Base-by-base conservation (phyloP, 2,329 filamentous ascomycete genomes). In the Penicillium italicum region DNA sequence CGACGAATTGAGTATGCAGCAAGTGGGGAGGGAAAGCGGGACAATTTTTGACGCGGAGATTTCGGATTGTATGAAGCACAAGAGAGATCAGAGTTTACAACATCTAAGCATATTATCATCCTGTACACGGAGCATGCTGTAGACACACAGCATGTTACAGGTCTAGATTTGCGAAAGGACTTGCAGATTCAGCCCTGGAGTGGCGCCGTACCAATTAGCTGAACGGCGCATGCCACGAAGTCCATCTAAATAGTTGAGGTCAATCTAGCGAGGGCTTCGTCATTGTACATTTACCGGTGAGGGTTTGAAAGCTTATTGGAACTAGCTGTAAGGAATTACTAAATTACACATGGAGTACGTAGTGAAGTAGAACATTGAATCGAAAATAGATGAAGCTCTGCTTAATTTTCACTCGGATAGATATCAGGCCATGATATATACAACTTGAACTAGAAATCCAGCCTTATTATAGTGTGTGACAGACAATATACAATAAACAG, bases 1-100 rank as follows among this genome's bases (percentile, higher is more conserved):
- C 58, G 57, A 42, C 41, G 48, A 20, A 50, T 50, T 50, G 48
- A 34, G 37, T 50, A 28, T 43, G 48, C 48, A 50, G 48, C 28
- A 44, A 43, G 48, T 44, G 48, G 48, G 38, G 48, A 28, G 34
- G 26, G 52, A 18, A 43, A 33, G 36, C 40, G 59, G 53, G 49
- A 51, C 40, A 36, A 16, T 16, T 28, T 37, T 37, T 31, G 57
- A 46, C 50, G 36, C 45, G 53, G 47, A 46, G 53, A 47, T 40
- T 31, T 18, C 22, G 26, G 28, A 33, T 48, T 30, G 26, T 22
- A 42, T 20, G 14, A 26, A 28, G 16, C 18, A n/a, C 20, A 3
- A 24, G 14, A 20, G 3, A 41, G 50, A 53, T 53, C 49, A 54
- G 44, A 38, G 41, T 24, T 18, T 53, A 16, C 14, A 16, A 24